A percentile compares a stretch with the other conserved stretches of the same genome.
Evolutionary conservation across 495 filamentous ascomycete genomes (phyloP).

Genomic region (Entonaema liquescens): DNA sequence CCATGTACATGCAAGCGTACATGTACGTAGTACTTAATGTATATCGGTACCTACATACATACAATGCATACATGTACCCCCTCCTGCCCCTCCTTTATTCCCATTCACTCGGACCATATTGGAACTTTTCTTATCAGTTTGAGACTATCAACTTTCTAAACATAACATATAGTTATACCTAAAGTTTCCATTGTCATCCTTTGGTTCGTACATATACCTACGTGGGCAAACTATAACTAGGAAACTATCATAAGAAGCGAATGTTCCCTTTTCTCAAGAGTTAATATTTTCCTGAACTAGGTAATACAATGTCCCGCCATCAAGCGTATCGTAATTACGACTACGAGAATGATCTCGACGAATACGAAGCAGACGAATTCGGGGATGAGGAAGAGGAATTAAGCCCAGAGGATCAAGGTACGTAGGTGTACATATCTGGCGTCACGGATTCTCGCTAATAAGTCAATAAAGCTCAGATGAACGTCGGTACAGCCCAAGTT

Average conservation of each 20-base stretch:
- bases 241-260: not conserved
- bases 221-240: not conserved
- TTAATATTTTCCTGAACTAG: not conserved
- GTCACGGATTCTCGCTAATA: slow-evolving; percentile 10
- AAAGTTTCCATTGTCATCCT: not conserved
- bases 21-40: too few relatives aligned
- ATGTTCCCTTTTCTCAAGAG: not conserved
- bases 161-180: too few relatives aligned
- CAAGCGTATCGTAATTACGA: slow-evolving; percentile 67
- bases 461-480: slow-evolving; percentile 56
- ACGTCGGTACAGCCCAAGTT: slow-evolving; percentile 63
- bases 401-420: slow-evolving; percentile 69
- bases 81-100: too few relatives aligned
- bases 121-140: too few relatives aligned
- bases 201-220: not conserved
- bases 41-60: too few relatives aligned
- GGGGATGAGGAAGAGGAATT: slow-evolving; percentile 59
- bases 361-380: slow-evolving; percentile 64
- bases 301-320: slow-evolving; percentile 67
- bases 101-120: too few relatives aligned
- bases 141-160: too few relatives aligned
- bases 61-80: too few relatives aligned
- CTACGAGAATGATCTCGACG: slow-evolving; percentile 67
- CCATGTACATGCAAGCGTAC: too few relatives aligned
- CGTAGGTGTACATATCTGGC: not conserved